phyloP scores from a whole-genome alignment of 441 rosid genomes.

The Biscutella laevigata region DNA sequence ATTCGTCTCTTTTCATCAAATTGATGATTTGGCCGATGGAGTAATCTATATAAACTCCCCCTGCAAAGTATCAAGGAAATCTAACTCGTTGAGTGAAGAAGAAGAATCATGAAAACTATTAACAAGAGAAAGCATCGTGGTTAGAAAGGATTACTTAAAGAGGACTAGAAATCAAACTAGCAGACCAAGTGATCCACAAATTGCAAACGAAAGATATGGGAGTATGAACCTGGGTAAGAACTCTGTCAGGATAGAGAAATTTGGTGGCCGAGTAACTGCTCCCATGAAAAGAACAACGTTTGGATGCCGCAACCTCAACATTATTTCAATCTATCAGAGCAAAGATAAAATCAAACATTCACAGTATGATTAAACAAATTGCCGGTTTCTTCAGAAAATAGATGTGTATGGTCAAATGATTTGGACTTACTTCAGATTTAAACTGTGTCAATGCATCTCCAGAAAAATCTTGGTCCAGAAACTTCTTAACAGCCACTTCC shows the following conservation, averaged over 20 bases:
- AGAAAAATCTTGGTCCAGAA: slow-evolving; percentile 85
- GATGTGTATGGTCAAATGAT: slow-evolving; percentile 13
- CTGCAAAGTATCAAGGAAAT: slow-evolving; percentile 32
- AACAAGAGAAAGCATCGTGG: not conserved
- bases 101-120: not conserved
- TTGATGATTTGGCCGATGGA: slow-evolving; percentile 70
- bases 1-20: slow-evolving; percentile 83
- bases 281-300: slow-evolving; percentile 99
- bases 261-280: slow-evolving; percentile 87
- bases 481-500: slow-evolving; percentile 99
- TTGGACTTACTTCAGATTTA: slow-evolving; percentile 60
- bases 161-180: not conserved
- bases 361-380: not conserved
- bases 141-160: not conserved
- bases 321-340: slow-evolving; percentile 72
- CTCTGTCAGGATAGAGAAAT: slow-evolving; percentile 91
- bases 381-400: slow-evolving; percentile 1
- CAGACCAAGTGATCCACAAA: not conserved
- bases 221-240: slow-evolving; percentile 74
- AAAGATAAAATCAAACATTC: slow-evolving; percentile 15
- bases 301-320: slow-evolving; percentile 93
- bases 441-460: slow-evolving; percentile 87
- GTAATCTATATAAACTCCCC: slow-evolving; percentile 86
- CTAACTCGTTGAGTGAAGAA: not conserved
- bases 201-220: slow-evolving; percentile 7